phyloP scores from a whole-genome alignment of 208 protist genomes.

The Acanthamoeba sp. region DNA sequence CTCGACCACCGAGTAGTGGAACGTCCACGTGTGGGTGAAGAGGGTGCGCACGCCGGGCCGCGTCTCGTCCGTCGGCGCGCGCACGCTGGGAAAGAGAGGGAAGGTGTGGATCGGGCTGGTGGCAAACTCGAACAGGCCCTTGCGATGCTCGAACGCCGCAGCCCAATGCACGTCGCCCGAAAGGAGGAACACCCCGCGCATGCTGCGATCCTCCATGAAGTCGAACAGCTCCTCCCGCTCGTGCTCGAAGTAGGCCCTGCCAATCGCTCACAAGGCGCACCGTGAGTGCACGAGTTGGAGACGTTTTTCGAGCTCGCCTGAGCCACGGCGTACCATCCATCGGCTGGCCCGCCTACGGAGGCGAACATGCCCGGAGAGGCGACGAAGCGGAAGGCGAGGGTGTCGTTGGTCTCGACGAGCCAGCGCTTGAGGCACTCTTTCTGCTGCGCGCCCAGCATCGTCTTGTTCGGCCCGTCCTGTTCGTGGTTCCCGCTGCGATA shows the following conservation, averaged over 20 bases:
- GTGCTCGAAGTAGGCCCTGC: constrained; percentile 10
- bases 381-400: constrained; percentile 2
- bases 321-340: background rate
- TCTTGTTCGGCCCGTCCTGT: background rate
- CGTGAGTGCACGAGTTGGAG: too few species aligned
- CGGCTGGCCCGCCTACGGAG: background rate
- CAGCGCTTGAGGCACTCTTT: constrained; percentile 18
- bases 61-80: background rate
- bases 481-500: constrained; percentile 9
- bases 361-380: constrained; percentile 19
- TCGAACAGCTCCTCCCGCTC: constrained; percentile 42
- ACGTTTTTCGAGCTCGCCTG: background rate
- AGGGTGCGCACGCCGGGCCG: background rate
- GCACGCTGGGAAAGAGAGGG: background rate
- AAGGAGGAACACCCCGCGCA: background rate
- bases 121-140: background rate
- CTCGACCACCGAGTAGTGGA: constrained; percentile 28
- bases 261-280: too few species aligned
- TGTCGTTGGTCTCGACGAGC: constrained; percentile 4
- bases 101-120: constrained; percentile 34
- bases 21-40: constrained; percentile 29
- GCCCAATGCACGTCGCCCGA: constrained; percentile 23
- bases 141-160: background rate
- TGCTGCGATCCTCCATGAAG: constrained; percentile 14
- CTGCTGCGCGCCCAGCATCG: constrained; percentile 4